Percentiles rank a stretch among this genome's conserved stretches.
These are phyloP conservation scores for Lichtheimia ramosa DNA, from an alignment of 371 early-diverging fungal genomes.

Conservation along the genomic window DNA sequence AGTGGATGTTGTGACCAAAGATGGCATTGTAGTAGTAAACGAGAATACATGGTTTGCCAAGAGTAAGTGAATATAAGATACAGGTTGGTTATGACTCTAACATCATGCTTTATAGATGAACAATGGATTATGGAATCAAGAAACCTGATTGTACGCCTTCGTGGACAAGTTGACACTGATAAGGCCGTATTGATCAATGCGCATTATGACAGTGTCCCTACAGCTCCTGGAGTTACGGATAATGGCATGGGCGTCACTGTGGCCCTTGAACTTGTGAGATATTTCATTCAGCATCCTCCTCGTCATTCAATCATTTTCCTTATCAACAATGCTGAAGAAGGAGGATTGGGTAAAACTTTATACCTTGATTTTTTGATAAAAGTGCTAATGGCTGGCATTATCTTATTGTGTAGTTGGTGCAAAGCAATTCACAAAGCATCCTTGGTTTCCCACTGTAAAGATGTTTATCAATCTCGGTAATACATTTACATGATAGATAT, in stretches of 20 bases:
- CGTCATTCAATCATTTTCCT: slow-evolving; percentile 71
- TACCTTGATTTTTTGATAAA: no score
- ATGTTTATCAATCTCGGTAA: slow-evolving; percentile 81
- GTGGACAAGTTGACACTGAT: slow-evolving; percentile 43
- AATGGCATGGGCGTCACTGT: slow-evolving; percentile 79
- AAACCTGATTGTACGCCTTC: slow-evolving; percentile 49
- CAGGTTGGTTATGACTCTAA: no score
- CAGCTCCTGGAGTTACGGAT: slow-evolving; percentile 83
- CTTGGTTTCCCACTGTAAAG: slow-evolving; percentile 72
- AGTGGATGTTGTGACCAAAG: slow-evolving; percentile 45
- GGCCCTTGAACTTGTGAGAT: slow-evolving; percentile 69
- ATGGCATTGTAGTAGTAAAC: slow-evolving; percentile 26
- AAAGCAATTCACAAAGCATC: slow-evolving; percentile 70
- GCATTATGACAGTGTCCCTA: slow-evolving; percentile 74
- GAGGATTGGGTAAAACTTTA: slow-evolving; percentile 32
- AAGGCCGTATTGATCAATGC: slow-evolving; percentile 53
- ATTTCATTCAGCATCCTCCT: slow-evolving; percentile 59
- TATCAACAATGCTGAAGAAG: slow-evolving; percentile 89
- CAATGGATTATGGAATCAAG: slow-evolving; percentile 50
- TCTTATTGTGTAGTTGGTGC: slow-evolving; percentile 69
- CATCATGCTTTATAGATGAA: slow-evolving; percentile 24
- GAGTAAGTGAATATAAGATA: slow-evolving; percentile 19
- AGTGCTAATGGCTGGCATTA: no score
- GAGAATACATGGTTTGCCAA: slow-evolving; percentile 28
- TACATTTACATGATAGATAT: background rate